Evolutionary conservation across 352 stramenopile species (phyloP).

Genomic region (Globisporangium perplexum): DNA sequence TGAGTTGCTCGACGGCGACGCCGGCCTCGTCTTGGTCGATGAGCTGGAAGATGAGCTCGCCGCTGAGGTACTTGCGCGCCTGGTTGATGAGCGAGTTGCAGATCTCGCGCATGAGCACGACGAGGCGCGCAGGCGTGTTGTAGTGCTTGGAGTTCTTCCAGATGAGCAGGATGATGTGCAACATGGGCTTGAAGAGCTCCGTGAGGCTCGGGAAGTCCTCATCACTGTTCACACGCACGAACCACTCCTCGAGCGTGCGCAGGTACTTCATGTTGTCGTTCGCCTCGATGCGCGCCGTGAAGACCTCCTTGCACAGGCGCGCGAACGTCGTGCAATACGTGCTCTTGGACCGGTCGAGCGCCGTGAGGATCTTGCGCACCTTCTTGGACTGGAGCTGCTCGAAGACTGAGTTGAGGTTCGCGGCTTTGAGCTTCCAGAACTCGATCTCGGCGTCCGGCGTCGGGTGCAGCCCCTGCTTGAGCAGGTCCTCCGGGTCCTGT

Average conservation of each 20-base stretch:
- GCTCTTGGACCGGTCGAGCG: slow-evolving; percentile 93
- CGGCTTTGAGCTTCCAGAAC: slow-evolving; percentile 97
- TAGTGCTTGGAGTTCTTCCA: slow-evolving; percentile 99
- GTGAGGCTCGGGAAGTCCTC: slow-evolving; percentile 92
- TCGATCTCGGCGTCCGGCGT: slow-evolving; percentile 96
- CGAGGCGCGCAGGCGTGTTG: slow-evolving; percentile 95
- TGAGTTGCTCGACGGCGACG: slow-evolving; percentile 93
- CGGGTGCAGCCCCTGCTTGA: slow-evolving; percentile 96
- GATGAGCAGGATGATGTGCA: slow-evolving; percentile 98
- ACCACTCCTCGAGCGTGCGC: slow-evolving; percentile 94
- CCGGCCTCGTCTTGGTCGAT: slow-evolving; percentile 96
- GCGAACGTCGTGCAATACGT: slow-evolving; percentile 97
- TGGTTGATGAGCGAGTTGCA: slow-evolving; percentile 97
- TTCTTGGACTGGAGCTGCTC: slow-evolving; percentile 92
- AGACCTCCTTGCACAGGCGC: slow-evolving; percentile 96
- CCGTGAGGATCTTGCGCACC: slow-evolving; percentile 93
- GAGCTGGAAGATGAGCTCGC: slow-evolving; percentile 94
- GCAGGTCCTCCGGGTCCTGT: slow-evolving; percentile 94
- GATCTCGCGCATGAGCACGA: slow-evolving; percentile 97
- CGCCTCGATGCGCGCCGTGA: slow-evolving; percentile 93
- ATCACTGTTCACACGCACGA: slow-evolving; percentile 93
- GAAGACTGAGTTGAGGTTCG: slow-evolving; percentile 95
- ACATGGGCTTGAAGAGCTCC: slow-evolving; percentile 96
- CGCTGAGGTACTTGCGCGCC: slow-evolving; percentile 89
- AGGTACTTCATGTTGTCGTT: slow-evolving; percentile 99